Conservation (phyloP, 2,329 filamentous ascomycete genomes). For the Pezicula carpinea region DNA sequence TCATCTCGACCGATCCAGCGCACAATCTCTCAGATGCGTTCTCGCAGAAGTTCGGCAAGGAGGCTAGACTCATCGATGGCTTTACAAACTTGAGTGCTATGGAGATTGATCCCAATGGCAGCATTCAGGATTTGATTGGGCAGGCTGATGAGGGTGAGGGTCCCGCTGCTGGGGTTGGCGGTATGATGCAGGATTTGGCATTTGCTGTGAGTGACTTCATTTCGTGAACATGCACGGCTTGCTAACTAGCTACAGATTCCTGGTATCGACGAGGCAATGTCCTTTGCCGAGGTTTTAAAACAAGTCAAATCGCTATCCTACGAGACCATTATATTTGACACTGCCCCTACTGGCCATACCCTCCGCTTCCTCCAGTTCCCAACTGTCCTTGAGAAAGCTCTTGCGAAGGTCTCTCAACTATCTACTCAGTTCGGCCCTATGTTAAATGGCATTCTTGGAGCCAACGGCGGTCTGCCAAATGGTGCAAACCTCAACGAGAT, state of each 20-base stretch:
- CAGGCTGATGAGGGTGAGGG: conserved; percentile 70
- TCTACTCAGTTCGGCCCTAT: conserved; percentile 94
- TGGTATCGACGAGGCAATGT: conserved; percentile 99
- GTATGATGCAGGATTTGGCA: conserved; percentile 98
- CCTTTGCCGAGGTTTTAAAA: conserved; percentile 97
- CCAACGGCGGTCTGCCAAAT: conserved; percentile 64
- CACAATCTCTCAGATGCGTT: conserved; percentile 98
- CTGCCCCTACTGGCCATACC: conserved; percentile 94
- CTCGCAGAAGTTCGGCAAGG: conserved; percentile 98
- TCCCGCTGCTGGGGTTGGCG: conserved; percentile 71
- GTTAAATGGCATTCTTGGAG: conserved; percentile 85
- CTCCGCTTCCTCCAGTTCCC: conserved; percentile 98
- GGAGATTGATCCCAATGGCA: conserved; percentile 98
- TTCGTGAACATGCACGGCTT: conserved; percentile 1
- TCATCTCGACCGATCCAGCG: conserved; percentile 97
- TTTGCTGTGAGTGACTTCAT: conserved; percentile 65
- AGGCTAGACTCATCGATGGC: conserved; percentile 86
- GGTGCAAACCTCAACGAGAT: conserved; percentile 91
- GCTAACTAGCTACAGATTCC: conserved; percentile 65
- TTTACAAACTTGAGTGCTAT: conserved; percentile 94
- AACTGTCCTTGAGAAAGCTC: conserved; percentile 93
- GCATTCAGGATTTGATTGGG: conserved; percentile 88
- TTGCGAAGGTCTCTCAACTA: conserved; percentile 94
- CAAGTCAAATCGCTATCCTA: conserved; percentile 99
- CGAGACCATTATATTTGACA: conserved; percentile 99